A percentile compares a stretch with the other conserved stretches of the same genome.
Evolutionary conservation across 768 basidiomycete genomes (phyloP).

Genomic region (Daedaleopsis sinensis): DNA sequence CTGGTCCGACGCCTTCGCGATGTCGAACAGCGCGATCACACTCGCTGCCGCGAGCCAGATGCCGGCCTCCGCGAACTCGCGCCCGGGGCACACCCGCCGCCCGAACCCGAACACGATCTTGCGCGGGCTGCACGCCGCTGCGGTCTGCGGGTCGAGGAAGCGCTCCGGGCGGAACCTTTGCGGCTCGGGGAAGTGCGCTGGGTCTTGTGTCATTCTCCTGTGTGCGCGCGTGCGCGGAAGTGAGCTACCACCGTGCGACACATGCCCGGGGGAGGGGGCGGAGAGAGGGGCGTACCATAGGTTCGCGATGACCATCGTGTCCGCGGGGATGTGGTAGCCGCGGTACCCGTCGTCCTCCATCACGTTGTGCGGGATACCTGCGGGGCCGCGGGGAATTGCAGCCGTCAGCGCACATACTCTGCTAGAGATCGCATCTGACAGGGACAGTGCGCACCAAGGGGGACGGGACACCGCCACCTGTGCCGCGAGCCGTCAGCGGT

Average conservation of each 20-base stretch:
- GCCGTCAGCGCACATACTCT: background rate
- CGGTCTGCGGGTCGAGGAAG: constrained; percentile 42
- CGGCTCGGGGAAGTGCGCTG: constrained; percentile 43
- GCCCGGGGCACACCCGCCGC: constrained; percentile 56
- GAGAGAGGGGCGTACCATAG: constrained; percentile 12
- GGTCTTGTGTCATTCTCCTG: constrained; percentile 34
- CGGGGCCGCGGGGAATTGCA: background rate
- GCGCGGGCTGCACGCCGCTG: constrained; percentile 40
- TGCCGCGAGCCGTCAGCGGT: background rate
- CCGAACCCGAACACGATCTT: constrained; percentile 62
- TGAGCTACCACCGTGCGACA: background rate
- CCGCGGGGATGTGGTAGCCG: constrained; percentile 25
- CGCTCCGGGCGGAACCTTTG: constrained; percentile 53
- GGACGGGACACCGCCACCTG: constrained; percentile 25
- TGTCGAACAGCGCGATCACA: constrained; percentile 49
- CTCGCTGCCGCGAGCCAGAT: constrained; percentile 49
- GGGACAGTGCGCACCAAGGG: constrained; percentile 10
- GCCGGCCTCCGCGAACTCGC: constrained; percentile 51
- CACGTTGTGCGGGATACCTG: constrained; percentile 26
- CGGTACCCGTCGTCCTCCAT: constrained; percentile 28
- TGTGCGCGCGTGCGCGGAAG: background rate
- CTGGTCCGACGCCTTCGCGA: constrained; percentile 44
- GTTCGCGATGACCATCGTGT: constrained; percentile 26
- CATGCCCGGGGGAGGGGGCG: background rate
- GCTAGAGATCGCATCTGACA: background rate